phyloP scores from a whole-genome alignment of 2,329 filamentous ascomycete species.

The Plectosphaerella cucumerina region DNA sequence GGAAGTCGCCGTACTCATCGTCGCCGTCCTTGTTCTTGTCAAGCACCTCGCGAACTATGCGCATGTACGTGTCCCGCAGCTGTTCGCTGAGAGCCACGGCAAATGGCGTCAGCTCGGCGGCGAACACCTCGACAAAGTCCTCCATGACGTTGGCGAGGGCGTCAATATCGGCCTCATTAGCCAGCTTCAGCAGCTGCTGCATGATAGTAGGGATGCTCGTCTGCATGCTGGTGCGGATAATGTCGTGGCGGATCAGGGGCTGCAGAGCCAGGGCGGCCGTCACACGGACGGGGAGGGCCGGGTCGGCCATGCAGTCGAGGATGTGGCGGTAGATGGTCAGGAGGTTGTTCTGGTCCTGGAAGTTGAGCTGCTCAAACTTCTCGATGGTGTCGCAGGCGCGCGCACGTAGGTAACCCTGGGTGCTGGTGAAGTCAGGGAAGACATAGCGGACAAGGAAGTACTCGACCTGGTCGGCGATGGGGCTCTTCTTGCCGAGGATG shows the following conservation, averaged over 20 bases:
- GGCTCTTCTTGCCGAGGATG: constrained; percentile 95
- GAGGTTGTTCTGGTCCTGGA: constrained; percentile 93
- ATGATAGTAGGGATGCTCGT: constrained; percentile 98
- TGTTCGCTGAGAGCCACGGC: constrained; percentile 95
- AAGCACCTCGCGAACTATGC: constrained; percentile 86
- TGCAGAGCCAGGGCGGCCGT: constrained; percentile 92
- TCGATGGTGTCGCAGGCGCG: constrained; percentile 95
- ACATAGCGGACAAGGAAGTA: constrained; percentile 98
- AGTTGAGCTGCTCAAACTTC: constrained; percentile 96
- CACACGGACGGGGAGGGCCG: constrained; percentile 88
- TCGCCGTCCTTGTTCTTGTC: constrained; percentile 79
- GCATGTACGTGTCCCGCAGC: constrained; percentile 89
- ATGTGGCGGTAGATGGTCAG: constrained; percentile 96
- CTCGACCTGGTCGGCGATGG: constrained; percentile 94
- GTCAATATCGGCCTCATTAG: constrained; percentile 97
- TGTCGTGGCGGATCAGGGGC: constrained; percentile 90
- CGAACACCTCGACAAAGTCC: constrained; percentile 98
- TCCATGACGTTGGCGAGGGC: constrained; percentile 98
- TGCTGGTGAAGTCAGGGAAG: constrained; percentile 94
- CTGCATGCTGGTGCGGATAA: constrained; percentile 94
- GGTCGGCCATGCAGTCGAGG: constrained; percentile 91
- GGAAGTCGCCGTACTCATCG: constrained; percentile 80
- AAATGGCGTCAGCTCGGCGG: constrained; percentile 93
- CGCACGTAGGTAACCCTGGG: constrained; percentile 86
- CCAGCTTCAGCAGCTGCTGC: constrained; percentile 95